Evolutionary conservation across 176 grass and related monocot genomes (phyloP), one percentile per base, ranked within the genome.

Genomic region (Bromus sterilis): DNA sequence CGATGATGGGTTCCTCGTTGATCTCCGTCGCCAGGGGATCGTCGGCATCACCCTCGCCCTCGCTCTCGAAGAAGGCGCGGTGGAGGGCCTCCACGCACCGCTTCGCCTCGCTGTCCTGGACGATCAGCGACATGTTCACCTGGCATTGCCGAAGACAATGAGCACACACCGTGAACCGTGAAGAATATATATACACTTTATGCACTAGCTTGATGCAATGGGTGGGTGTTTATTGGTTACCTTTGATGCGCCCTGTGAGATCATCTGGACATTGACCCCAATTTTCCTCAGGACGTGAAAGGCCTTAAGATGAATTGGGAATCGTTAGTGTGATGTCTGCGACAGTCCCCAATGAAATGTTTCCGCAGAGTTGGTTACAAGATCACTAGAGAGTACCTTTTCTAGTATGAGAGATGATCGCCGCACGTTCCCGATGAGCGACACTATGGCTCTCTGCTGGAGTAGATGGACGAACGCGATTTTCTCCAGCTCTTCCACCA

Each of bases 161-260:
- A n/a, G n/a, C n/a, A n/a, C n/a, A n/a, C n/a, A n/a, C n/a, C n/a
- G n/a, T n/a, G n/a, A n/a, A n/a, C n/a, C n/a, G n/a, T n/a, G n/a
- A n/a, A n/a, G n/a, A n/a, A n/a, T n/a, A n/a, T n/a, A n/a, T n/a
- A n/a, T n/a, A n/a, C n/a, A n/a, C 8, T 11, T 33, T 66, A 4
- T 20, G 23, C 15, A 18, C 3, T 63, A 64, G 32, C 79, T 66
- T 56, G 35, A 55, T 4, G 13, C 35, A 66, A 53, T 12, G 59
- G n/a, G 67, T 15, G 28, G 28, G 8, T 44, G 55, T 5, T 11
- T 33, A 9, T 73, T 73, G 16, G 43, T 25, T 85, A 99, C 97
- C 91, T 99, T 99, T 4, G 97, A 99, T 33, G 96, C 93, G 34
- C 96, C 96, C 42, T 95, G 96, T 10, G 97, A 99, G 72, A 99